Base-by-base conservation (phyloP, 371 early-diverging fungal genomes). In the Polyrhizophydium stewartii region DNA sequence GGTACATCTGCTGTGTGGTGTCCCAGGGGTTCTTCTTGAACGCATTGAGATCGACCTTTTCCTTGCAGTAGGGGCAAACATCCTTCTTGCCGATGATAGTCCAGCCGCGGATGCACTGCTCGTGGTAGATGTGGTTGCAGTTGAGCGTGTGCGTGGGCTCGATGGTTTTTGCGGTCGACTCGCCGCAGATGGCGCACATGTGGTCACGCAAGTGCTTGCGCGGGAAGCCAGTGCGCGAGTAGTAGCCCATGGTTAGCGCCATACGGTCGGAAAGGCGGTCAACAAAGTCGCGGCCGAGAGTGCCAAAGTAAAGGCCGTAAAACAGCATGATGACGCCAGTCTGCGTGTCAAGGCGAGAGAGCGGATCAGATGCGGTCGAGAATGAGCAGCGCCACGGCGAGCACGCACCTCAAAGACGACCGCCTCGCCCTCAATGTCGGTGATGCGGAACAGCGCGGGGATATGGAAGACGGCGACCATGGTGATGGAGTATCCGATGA, bases 11-110 rank as follows among this genome's bases (percentile, higher is more conserved):
- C 62, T 90, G 89, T 50, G 74, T 67, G 2, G 74, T 75, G 35
- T 80, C 80, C 80, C 77, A 89, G 72, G 92, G 91, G 61, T 91
- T 91, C 56, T 79, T 78, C 60, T 84, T 85, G 66, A 93, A 90
- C 25, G 81, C 81, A 43, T 85, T 85, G 50, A 91, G 65, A 66
- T 92, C 89, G 12, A 93, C 92, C 62, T 90, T 90, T 70, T 93
- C 93, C 66, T 90, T 91, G 76, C 95, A 96, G 68, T 91, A 94
- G n/a, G 96, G 96, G 71, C 98, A 98, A 56, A 84, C 85, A 52
- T 91, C 92, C 67, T 93, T 95, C 67, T 96, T 96, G 41, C 94
- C 95, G 58, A 98, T 86, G 56, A 96, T 78, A 55, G 88, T 88
- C 96, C 96, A 96, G 41, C 95, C 96, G 61, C 70, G 87, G 58